phyloP scores from a whole-genome alignment of 768 basidiomycete species.

The Lepiota venenata region DNA sequence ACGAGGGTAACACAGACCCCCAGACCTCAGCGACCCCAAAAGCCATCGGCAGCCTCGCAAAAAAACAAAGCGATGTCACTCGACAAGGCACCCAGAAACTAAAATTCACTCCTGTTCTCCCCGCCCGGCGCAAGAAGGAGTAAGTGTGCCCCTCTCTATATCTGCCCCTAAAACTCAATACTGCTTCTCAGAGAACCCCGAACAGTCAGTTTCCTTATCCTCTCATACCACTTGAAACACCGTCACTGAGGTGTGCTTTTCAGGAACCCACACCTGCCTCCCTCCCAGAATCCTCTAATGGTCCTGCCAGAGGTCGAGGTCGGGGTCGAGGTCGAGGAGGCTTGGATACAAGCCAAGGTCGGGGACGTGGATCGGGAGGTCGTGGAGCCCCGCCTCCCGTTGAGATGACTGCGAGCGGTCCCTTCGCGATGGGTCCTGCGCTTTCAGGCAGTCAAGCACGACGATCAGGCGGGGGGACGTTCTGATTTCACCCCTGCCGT shows the following conservation, averaged over 20 bases:
- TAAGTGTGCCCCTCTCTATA: slow-evolving; percentile 36
- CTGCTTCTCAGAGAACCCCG: slow-evolving; percentile 53
- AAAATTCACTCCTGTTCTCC: slow-evolving; percentile 78
- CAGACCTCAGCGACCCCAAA: slow-evolving; percentile 35
- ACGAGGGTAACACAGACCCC: neutral
- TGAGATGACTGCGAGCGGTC: slow-evolving; percentile 84
- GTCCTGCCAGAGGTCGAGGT: slow-evolving; percentile 43
- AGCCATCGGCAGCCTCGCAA: slow-evolving; percentile 75
- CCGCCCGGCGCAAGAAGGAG: slow-evolving; percentile 77
- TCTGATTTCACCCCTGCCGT: slow-evolving; percentile 53
- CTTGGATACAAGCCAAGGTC: slow-evolving; percentile 20
- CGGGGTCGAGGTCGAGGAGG: slow-evolving; percentile 45
- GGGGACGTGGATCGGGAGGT: slow-evolving; percentile 48
- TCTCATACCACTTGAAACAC: neutral
- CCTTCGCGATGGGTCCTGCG: slow-evolving; percentile 84
- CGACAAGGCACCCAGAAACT: slow-evolving; percentile 72
- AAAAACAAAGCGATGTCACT: slow-evolving; percentile 68
- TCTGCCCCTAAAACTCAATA: slow-evolving; percentile 6
- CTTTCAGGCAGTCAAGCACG: slow-evolving; percentile 51
- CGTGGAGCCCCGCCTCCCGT: slow-evolving; percentile 48
- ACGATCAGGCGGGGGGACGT: slow-evolving; percentile 47
- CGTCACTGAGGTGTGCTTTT: slow-evolving; percentile 10
- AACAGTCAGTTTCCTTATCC: slow-evolving; percentile 39
- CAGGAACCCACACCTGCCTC: slow-evolving; percentile 46
- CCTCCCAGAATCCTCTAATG: slow-evolving; percentile 26